Percentiles rank a stretch among this genome's conserved stretches.
Evolutionary conservation across 768 basidiomycete species (phyloP).

Genomic region (Russula compacta): DNA sequence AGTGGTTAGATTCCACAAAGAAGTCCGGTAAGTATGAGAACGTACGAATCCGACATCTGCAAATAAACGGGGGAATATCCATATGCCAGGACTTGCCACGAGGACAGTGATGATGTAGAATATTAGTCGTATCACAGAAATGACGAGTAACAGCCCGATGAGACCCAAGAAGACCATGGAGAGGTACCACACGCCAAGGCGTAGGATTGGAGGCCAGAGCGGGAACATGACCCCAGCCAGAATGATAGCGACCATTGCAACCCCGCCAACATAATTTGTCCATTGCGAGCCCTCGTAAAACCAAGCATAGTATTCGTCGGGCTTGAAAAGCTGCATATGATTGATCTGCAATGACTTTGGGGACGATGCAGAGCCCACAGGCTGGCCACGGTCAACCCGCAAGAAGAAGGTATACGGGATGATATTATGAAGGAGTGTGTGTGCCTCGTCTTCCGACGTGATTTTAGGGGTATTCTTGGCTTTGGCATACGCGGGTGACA

Average conservation of each 20-base stretch:
- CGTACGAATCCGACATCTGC: slow-evolving; percentile 98
- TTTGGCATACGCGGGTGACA: slow-evolving; percentile 88
- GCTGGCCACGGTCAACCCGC: slow-evolving; percentile 70
- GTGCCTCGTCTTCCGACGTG: slow-evolving; percentile 68
- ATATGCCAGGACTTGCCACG: slow-evolving; percentile 82
- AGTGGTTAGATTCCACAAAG: neutral
- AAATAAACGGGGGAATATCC: slow-evolving; percentile 98
- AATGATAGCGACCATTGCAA: slow-evolving; percentile 87
- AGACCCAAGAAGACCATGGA: slow-evolving; percentile 81
- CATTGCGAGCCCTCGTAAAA: slow-evolving; percentile 93
- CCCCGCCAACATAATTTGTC: slow-evolving; percentile 84
- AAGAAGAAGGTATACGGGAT: slow-evolving; percentile 89
- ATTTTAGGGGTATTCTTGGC: slow-evolving; percentile 70
- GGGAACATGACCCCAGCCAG: slow-evolving; percentile 99
- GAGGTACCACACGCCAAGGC: slow-evolving; percentile 93
- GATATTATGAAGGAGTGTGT: slow-evolving; percentile 51
- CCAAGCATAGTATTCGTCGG: slow-evolving; percentile 89
- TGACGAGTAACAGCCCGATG: slow-evolving; percentile 81
- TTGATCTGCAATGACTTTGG: slow-evolving; percentile 77
- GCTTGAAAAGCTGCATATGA: slow-evolving; percentile 69
- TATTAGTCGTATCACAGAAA: slow-evolving; percentile 85
- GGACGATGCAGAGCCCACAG: slow-evolving; percentile 55
- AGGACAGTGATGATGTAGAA: slow-evolving; percentile 91
- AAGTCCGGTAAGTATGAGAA: slow-evolving; percentile 20
- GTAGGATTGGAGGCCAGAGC: slow-evolving; percentile 89